Conservation (phyloP, 192 early-diverging fungal genomes). For the Linnemannia hyalina region DNA sequence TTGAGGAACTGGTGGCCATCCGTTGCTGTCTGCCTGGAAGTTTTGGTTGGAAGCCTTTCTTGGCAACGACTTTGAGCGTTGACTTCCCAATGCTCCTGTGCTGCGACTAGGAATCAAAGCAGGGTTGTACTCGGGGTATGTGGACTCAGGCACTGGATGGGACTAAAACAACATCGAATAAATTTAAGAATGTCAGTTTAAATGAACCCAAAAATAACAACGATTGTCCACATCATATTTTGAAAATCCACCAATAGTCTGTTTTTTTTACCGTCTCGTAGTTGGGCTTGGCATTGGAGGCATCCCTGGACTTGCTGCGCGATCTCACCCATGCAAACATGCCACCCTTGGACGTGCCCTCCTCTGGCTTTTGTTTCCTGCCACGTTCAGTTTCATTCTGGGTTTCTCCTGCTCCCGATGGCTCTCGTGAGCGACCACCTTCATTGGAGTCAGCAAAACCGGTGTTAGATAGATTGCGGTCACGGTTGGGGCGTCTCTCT, state of each 20-base stretch:
- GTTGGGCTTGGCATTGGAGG: constrained; percentile 22
- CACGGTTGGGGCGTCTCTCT: constrained; percentile 31
- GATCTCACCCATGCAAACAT: constrained; percentile 39
- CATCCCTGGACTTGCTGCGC: constrained; percentile 48
- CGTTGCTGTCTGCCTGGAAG: constrained; percentile 12
- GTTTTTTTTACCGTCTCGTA: constrained; percentile 33
- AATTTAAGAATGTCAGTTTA: neutral
- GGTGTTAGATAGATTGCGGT: constrained; percentile 1
- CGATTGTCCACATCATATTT: neutral
- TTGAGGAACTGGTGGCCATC: constrained; percentile 38
- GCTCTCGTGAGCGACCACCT: constrained; percentile 10
- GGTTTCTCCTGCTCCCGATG: neutral
- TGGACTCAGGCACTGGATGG: constrained; percentile 26
- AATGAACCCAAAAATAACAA: neutral
- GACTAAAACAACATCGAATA: neutral
- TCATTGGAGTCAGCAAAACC: neutral
- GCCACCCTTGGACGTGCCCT: constrained; percentile 32
- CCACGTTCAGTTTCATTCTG: constrained; percentile 30
- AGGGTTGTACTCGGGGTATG: constrained; percentile 51
- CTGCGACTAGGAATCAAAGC: constrained; percentile 48
- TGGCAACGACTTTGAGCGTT: constrained; percentile 46
- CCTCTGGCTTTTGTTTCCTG: constrained; percentile 23
- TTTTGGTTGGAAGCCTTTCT: constrained; percentile 51
- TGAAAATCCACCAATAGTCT: neutral
- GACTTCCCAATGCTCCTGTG: constrained; percentile 25